Conservation (phyloP, 208 protist species). For the Trypanosoma rangeli region DNA sequence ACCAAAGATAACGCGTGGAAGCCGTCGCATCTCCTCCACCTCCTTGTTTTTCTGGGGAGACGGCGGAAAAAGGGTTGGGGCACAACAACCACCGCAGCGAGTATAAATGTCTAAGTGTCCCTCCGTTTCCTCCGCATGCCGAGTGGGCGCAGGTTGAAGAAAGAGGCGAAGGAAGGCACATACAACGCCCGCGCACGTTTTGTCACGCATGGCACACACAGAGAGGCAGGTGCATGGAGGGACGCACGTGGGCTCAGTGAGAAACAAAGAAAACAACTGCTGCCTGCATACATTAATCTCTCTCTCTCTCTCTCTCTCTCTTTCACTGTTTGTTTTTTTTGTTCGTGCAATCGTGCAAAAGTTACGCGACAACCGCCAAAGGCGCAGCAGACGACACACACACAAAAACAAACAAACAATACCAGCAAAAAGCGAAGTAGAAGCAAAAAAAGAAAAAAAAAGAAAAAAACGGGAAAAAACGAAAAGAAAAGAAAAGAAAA, state of each 20-base stretch:
- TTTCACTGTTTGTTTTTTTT: too few species aligned
- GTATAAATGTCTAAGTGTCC: too few species aligned
- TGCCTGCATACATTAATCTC: too few species aligned
- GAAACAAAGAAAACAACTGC: too few species aligned
- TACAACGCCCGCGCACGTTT: background rate
- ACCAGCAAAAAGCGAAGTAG: background rate
- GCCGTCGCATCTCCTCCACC: background rate
- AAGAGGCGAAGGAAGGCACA: too few species aligned
- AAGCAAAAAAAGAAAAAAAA: constrained; percentile 15
- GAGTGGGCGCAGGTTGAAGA: too few species aligned
- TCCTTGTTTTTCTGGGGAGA: background rate
- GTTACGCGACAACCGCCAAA: too few species aligned
- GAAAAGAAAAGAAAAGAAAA: constrained; percentile 10
- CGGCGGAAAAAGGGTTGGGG: too few species aligned
- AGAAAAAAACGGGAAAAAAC: constrained; percentile 9
- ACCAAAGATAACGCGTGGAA: background rate
- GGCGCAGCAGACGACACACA: constrained; percentile 6
- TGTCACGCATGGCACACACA: background rate
- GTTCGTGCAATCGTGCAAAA: too few species aligned
- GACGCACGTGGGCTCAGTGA: background rate
- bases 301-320: too few species aligned
- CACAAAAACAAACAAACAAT: constrained; percentile 13
- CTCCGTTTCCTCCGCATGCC: too few species aligned
- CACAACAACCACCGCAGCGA: too few species aligned
- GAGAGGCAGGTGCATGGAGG: background rate